These are phyloP conservation scores for Tulasnella sp. DNA, from an alignment of 768 basidiomycete species.

Conservation along the genomic window DNA sequence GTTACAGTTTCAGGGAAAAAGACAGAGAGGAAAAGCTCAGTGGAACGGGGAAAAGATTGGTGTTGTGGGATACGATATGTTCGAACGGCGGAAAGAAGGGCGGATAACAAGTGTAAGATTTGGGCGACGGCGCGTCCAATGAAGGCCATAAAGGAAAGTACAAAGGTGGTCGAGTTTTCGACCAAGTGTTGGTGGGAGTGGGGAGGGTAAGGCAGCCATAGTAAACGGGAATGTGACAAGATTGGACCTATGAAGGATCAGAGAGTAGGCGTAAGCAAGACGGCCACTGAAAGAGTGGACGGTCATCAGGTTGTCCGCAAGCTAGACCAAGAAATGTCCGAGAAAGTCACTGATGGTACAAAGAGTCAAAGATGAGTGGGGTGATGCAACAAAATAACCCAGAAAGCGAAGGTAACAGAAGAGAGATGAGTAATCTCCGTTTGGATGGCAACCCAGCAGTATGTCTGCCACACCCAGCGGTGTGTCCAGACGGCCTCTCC, in stretches of 20 bases:
- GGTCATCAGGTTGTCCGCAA: background rate
- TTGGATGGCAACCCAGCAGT: background rate
- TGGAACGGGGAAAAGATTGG: background rate
- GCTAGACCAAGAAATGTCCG: background rate
- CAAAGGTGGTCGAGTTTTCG: background rate
- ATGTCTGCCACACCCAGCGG: background rate
- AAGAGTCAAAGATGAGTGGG: background rate
- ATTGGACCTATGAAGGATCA: background rate
- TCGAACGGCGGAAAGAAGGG: conserved; percentile 11
- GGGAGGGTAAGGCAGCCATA: too few relatives aligned
- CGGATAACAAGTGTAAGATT: background rate
- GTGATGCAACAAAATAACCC: background rate
- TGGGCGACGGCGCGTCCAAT: too few relatives aligned
- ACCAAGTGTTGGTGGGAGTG: too few relatives aligned
- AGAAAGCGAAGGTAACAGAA: background rate
- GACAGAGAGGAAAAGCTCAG: background rate
- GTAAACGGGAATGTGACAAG: too few relatives aligned
- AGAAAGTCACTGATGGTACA: background rate
- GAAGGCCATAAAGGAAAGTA: background rate
- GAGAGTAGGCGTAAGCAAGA: background rate
- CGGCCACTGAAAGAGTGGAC: background rate
- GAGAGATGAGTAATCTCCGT: background rate
- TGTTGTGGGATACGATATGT: background rate
- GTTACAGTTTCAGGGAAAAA: background rate
- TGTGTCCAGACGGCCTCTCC: background rate